Evolutionary conservation across 176 grass and related monocot genomes (phyloP).

Genomic region (Oryza meyeriana): DNA sequence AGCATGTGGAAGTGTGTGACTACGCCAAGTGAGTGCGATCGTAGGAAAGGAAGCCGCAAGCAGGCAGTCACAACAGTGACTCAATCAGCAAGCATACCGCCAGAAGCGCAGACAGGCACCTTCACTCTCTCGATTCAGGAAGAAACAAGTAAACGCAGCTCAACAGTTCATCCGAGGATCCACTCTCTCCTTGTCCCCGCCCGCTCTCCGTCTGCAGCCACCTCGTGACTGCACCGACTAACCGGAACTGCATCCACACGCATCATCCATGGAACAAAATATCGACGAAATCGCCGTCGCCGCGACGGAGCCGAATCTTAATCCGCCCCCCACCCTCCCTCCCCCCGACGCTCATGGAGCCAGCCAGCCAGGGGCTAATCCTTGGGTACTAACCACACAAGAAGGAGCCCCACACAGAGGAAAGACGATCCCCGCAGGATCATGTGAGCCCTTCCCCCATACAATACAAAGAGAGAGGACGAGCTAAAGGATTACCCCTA

Average conservation of each 20-base stretch:
- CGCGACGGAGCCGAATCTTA: background rate
- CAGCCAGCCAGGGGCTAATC: background rate
- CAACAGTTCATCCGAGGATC: background rate
- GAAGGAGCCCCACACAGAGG: too few species aligned
- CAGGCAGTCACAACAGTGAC: background rate
- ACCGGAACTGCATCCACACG: background rate
- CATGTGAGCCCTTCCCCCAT: background rate
- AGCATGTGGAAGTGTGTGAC: background rate
- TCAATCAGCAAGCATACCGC: background rate
- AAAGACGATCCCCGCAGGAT: background rate
- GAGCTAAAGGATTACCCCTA: background rate
- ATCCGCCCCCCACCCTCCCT: too few species aligned
- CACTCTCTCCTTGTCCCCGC: background rate
- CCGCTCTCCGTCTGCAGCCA: background rate
- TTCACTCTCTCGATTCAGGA: background rate
- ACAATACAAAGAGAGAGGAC: background rate
- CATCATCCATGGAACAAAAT: background rate
- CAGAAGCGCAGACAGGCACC: background rate
- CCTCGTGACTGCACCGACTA: too few species aligned
- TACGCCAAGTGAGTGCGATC: background rate
- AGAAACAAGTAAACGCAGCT: too few species aligned
- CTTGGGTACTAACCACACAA: background rate
- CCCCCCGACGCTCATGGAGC: background rate
- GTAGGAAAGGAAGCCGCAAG: background rate
- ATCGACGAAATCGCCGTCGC: background rate